Base-by-base conservation (phyloP, 805 yeast species). In the Wickerhamiella allomyrinae region DNA sequence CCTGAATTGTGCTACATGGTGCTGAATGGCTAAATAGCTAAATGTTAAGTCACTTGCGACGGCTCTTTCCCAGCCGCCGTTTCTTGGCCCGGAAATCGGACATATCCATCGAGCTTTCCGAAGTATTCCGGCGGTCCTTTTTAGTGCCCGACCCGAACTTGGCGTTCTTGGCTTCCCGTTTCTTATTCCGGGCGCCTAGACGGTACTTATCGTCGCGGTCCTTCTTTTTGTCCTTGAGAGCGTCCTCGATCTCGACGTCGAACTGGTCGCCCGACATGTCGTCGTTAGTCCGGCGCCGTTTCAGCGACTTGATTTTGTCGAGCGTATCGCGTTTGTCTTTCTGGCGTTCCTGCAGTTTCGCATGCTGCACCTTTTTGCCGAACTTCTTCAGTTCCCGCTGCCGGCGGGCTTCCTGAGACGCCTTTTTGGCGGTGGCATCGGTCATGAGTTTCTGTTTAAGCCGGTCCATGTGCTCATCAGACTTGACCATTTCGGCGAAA, bases 401-500 rank as follows among this genome's bases (percentile, higher is more conserved):
- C 63, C 80, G 80, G 68, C 83, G 82, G 23, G 96, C 94, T 41
- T 86, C 95, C 63, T 83, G 89, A 42, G 86, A 71, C 1, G 94
- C 95, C 63, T 80, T 82, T 75, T 84, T 84, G 21, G 58, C 51
- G 5, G 70, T 64, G 34, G 74, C 76, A 59, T 85, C 95, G 49
- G 75, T 71, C 35, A 86, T 69, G 53, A 89, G 70, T 63, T 83
- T 85, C 56, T 69, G 66, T 69, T 84, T 86, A 57, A 91, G 72
- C 63, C 76, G 83, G 57, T 85, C 95, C 98, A 91, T 91, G 63
- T 91, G 99, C 61, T 85, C 95, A 62, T 91, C 98, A 42, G 87
- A 79, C 67, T 91, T 91, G 46, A 86, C 83, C 98, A 91, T 91
- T 65, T 91, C 98, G 15, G 98, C 99, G 66, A 91, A 91, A 62